phyloP scores from a whole-genome alignment of 140 eudicot genomes.

The Erigeron philadelphicus region DNA sequence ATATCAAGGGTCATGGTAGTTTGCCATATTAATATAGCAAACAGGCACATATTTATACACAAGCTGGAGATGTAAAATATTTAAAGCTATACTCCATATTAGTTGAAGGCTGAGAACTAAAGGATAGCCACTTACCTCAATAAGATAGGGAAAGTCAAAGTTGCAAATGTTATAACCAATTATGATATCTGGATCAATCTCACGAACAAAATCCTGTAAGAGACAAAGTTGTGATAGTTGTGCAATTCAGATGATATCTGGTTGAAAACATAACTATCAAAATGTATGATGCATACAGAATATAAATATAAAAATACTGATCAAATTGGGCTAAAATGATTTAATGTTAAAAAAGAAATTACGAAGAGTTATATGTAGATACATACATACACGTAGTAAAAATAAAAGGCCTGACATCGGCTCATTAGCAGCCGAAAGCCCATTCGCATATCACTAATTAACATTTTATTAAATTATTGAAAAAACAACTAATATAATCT shows the following conservation, averaged over 20 bases:
- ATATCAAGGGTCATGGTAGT: conserved; percentile 3
- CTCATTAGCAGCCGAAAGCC: not conserved
- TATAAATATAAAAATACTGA: conserved; percentile 9
- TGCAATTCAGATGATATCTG: not conserved
- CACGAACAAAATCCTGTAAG: conserved; percentile 82
- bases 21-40: not conserved
- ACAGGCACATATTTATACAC: not conserved
- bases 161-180: conserved; percentile 85
- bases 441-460: not conserved
- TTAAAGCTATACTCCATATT: conserved; percentile 5
- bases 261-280: conserved; percentile 8
- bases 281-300: not conserved
- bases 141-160: conserved; percentile 55
- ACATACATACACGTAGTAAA: not conserved
- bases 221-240: not conserved
- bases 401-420: not conserved
- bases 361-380: not conserved
- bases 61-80: not conserved
- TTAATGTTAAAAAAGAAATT: not conserved
- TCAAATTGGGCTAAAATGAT: conserved; percentile 7
- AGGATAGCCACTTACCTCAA: conserved; percentile 41
- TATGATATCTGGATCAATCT: conserved; percentile 93
- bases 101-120: not conserved
- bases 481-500: not conserved
- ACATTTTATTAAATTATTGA: not conserved